Percentiles rank a stretch among this genome's conserved stretches.
phyloP scores from a whole-genome alignment of 352 stramenopile species.

The Globisporangium paroecandrum region DNA sequence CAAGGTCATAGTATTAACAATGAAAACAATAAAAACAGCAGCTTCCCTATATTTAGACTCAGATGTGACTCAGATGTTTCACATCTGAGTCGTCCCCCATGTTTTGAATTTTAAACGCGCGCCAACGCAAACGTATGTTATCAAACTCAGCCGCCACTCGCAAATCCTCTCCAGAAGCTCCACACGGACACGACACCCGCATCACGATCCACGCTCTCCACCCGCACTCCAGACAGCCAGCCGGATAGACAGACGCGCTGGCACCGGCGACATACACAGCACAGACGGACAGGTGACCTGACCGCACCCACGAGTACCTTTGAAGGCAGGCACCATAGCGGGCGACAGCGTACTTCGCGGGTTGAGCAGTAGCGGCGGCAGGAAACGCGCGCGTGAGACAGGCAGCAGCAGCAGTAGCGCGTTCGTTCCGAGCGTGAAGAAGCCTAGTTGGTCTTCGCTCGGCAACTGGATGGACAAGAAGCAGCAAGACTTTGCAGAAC shows the following conservation, averaged over 20 bases:
- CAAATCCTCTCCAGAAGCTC: slow-evolving; percentile 11
- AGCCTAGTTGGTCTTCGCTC: slow-evolving; percentile 14
- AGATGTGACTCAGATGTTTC: too few relatives aligned
- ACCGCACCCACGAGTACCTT: background rate
- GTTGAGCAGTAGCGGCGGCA: slow-evolving; percentile 15
- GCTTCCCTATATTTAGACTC: too few relatives aligned
- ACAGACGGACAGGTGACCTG: background rate
- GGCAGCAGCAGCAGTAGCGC: slow-evolving; percentile 13
- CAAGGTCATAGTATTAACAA: too few relatives aligned
- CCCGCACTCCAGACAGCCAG: background rate
- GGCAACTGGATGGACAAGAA: slow-evolving; percentile 12
- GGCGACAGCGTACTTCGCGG: slow-evolving; percentile 11
- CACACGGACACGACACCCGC: background rate
- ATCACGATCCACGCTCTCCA: background rate
- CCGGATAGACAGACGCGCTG: background rate
- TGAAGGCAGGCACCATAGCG: slow-evolving; percentile 11
- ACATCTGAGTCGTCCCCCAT: background rate
- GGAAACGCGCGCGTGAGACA: slow-evolving; percentile 33
- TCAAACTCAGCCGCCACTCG: slow-evolving; percentile 2
- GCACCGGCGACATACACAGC: background rate
- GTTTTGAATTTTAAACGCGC: slow-evolving; percentile 19
- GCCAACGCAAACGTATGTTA: background rate
- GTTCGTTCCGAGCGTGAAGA: slow-evolving; percentile 27
- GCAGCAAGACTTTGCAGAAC: background rate
- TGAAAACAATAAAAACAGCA: too few relatives aligned